These are phyloP conservation scores for Dendrocalamus sinicus DNA, from an alignment of 176 grass and related monocot genomes.

Conservation along the genomic window DNA sequence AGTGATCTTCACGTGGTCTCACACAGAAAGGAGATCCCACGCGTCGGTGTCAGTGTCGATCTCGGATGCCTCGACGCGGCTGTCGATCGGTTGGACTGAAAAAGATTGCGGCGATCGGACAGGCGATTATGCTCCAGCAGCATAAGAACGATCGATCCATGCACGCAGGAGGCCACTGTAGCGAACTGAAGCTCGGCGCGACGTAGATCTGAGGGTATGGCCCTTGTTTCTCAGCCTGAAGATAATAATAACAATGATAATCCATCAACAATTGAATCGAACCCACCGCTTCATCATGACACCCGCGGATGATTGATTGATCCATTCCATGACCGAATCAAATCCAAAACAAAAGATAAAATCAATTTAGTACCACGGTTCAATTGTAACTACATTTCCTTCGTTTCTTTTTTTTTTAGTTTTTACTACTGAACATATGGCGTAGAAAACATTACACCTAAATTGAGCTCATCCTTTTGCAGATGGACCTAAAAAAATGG, in stretches of 20 bases:
- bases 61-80: background rate
- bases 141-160: background rate
- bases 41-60: constrained; percentile 1
- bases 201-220: constrained; percentile 47
- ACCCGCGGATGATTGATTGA: background rate
- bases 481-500: background rate
- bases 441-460: background rate
- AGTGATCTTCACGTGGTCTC: no score
- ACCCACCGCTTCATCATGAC: constrained; percentile 42
- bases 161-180: background rate
- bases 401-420: background rate
- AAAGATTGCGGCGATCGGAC: background rate
- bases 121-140: background rate
- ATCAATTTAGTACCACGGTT: background rate
- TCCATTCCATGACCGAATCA: background rate
- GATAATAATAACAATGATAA: background rate
- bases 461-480: background rate
- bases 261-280: constrained; percentile 6
- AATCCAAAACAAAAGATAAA: background rate
- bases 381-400: background rate
- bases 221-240: constrained; percentile 27
- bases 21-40: background rate
- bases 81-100: constrained; percentile 25
- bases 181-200: background rate
- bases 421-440: no score